Conservation (phyloP, 805 yeast species). For the Wickerhamomyces kurtzmanii region DNA sequence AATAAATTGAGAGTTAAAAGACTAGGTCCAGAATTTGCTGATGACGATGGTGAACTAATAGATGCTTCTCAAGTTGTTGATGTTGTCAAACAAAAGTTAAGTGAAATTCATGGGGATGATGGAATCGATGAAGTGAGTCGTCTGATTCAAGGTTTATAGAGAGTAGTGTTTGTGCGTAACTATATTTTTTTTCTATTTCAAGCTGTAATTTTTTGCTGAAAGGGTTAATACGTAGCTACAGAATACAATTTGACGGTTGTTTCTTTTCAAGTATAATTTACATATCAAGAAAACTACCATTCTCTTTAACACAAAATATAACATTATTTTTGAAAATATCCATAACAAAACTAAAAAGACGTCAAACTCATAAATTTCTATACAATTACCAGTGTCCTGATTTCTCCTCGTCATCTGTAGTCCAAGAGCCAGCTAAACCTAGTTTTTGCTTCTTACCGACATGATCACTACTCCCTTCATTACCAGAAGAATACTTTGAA, state of each 20-base stretch:
- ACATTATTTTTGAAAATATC: not conserved
- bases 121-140: slow-evolving; percentile 60
- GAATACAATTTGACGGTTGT: not conserved
- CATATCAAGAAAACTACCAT: not conserved
- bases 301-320: not conserved
- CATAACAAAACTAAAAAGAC: not conserved
- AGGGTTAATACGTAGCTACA: not conserved
- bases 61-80: slow-evolving; percentile 48
- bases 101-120: slow-evolving; percentile 33
- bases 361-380: not conserved
- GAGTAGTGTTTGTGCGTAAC: not conserved
- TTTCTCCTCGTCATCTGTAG: slow-evolving; percentile 13
- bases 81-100: slow-evolving; percentile 39
- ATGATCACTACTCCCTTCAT: slow-evolving; percentile 3
- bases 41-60: slow-evolving; percentile 81
- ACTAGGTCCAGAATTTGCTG: slow-evolving; percentile 79
- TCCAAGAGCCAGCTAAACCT: slow-evolving; percentile 24
- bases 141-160: slow-evolving; percentile 44
- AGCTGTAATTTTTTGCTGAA: not conserved
- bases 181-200: not conserved
- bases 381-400: slow-evolving; percentile 22
- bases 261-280: not conserved
- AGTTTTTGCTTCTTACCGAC: slow-evolving; percentile 16
- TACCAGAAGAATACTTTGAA: slow-evolving; percentile 11
- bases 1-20: slow-evolving; percentile 82